phyloP scores from a whole-genome alignment of 2,329 filamentous ascomycete genomes.

The Dactylellina haptotyla region DNA sequence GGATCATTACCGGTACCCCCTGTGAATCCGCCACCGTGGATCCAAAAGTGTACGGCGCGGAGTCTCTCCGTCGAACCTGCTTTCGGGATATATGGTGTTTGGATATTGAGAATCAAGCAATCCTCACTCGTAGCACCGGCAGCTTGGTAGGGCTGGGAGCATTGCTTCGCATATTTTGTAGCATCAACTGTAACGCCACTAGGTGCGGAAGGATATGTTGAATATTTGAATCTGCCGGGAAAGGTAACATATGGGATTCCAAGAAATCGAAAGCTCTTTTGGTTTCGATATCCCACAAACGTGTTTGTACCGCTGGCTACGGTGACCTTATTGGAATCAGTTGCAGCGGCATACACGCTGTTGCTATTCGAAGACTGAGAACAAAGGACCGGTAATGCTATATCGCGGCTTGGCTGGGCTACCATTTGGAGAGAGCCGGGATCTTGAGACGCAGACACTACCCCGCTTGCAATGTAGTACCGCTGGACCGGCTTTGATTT shows the following conservation, averaged over 20 bases:
- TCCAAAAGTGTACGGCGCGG: slow-evolving; percentile 66
- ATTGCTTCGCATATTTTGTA: slow-evolving; percentile 64
- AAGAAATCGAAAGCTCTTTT: slow-evolving; percentile 67
- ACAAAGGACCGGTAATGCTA: slow-evolving; percentile 65
- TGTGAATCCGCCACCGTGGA: slow-evolving; percentile 69
- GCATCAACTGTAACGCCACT: slow-evolving; percentile 64
- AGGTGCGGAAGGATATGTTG: slow-evolving; percentile 62
- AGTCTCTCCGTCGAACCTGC: slow-evolving; percentile 56
- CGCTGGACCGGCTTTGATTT: slow-evolving; percentile 60
- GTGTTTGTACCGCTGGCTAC: slow-evolving; percentile 61
- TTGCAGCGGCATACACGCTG: slow-evolving; percentile 58
- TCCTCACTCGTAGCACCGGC: slow-evolving; percentile 62
- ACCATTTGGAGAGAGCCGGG: slow-evolving; percentile 60
- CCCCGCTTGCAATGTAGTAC: slow-evolving; percentile 63
- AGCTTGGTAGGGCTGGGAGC: slow-evolving; percentile 60
- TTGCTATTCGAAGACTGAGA: slow-evolving; percentile 62
- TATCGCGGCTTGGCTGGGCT: slow-evolving; percentile 58
- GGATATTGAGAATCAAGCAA: slow-evolving; percentile 66
- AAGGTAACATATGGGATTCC: slow-evolving; percentile 65
- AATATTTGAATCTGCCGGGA: slow-evolving; percentile 65
- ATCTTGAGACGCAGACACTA: slow-evolving; percentile 60
- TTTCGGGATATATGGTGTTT: slow-evolving; percentile 64
- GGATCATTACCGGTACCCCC: slow-evolving; percentile 64
- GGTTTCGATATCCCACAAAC: slow-evolving; percentile 66
- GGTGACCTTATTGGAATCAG: slow-evolving; percentile 59